Evolutionary conservation across 306 rosid genomes (phyloP).

Genomic region (Medicago ruthenica): DNA sequence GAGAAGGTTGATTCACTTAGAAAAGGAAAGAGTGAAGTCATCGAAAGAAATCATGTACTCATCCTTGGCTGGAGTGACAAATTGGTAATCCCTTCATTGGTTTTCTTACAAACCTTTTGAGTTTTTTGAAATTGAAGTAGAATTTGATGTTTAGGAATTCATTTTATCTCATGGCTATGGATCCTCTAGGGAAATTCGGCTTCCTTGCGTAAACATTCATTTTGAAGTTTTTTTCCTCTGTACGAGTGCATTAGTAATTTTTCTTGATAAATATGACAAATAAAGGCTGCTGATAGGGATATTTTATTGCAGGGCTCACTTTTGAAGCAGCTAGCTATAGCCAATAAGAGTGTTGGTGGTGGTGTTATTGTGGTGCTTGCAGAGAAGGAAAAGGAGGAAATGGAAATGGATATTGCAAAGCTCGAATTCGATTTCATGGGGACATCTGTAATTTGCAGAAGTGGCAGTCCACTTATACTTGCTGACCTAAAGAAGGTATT

Average conservation of each 20-base stretch:
- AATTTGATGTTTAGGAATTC: slow-evolving; percentile 29
- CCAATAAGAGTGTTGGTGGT: slow-evolving; percentile 94
- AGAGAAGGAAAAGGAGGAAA: slow-evolving; percentile 97
- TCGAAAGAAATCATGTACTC: slow-evolving; percentile 92
- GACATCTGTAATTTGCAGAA: slow-evolving; percentile 92
- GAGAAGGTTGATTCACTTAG: slow-evolving; percentile 97
- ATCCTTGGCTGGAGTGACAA: slow-evolving; percentile 99
- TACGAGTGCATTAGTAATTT: slow-evolving; percentile 34
- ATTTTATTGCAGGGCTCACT: slow-evolving; percentile 82
- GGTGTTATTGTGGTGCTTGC: slow-evolving; percentile 97
- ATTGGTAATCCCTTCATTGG: slow-evolving; percentile 63
- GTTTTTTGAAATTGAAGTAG: slow-evolving; percentile 3
- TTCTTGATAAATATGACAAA: slow-evolving; percentile 28
- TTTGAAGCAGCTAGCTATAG: slow-evolving; percentile 93
- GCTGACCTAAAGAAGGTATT: slow-evolving; percentile 95
- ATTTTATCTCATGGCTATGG: slow-evolving; percentile 2
- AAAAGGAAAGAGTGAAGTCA: slow-evolving; percentile 98
- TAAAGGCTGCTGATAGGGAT: slow-evolving; percentile 36
- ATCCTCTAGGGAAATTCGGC: too few species aligned
- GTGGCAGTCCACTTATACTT: slow-evolving; percentile 97
- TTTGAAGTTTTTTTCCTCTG: too few species aligned
- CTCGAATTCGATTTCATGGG: slow-evolving; percentile 98
- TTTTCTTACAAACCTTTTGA: slow-evolving; percentile 20
- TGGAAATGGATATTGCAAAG: slow-evolving; percentile 95
- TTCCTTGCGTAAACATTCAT: too few species aligned